Percentiles rank a stretch among this genome's conserved stretches.
Evolutionary conservation across 768 basidiomycete species (phyloP).

Genomic region (Lactifluus piperatus): DNA sequence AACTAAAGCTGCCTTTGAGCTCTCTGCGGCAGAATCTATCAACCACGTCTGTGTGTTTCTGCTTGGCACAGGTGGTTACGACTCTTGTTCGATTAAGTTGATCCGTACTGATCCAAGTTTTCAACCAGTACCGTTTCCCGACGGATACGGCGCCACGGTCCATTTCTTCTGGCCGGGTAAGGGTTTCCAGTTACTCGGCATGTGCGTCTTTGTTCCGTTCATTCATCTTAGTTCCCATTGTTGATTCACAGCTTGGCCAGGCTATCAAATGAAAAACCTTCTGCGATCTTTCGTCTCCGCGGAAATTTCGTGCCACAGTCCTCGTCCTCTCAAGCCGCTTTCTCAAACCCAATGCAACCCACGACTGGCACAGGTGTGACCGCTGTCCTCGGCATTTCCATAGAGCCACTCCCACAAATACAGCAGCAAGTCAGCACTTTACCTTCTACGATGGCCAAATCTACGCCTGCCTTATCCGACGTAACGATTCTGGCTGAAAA

Average conservation of each 20-base stretch:
- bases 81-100: neutral
- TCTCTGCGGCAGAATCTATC: conserved; percentile 59
- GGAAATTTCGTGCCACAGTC: conserved; percentile 44
- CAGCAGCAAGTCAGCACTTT: conserved; percentile 46
- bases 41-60: conserved; percentile 86
- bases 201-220: conserved; percentile 39
- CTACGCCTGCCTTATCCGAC: conserved; percentile 29
- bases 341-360: conserved; percentile 24
- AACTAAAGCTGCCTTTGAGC: conserved; percentile 73
- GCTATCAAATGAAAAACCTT: conserved; percentile 85
- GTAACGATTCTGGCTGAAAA: conserved; percentile 54
- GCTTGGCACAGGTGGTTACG: conserved; percentile 50
- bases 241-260: conserved; percentile 30
- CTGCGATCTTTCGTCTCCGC: conserved; percentile 77
- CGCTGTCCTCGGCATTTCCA: conserved; percentile 68
- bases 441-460: conserved; percentile 28
- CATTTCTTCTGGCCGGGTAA: conserved; percentile 84
- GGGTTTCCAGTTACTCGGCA: conserved; percentile 79
- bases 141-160: conserved; percentile 76
- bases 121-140: conserved; percentile 72
- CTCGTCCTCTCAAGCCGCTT: conserved; percentile 26
- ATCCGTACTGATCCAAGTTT: neutral
- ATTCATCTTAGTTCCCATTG: neutral
- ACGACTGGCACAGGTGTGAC: conserved; percentile 35
- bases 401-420: conserved; percentile 66